These are phyloP conservation scores for Saturnispora hagleri DNA, from an alignment of 805 yeast genomes.

Conservation along the genomic window DNA sequence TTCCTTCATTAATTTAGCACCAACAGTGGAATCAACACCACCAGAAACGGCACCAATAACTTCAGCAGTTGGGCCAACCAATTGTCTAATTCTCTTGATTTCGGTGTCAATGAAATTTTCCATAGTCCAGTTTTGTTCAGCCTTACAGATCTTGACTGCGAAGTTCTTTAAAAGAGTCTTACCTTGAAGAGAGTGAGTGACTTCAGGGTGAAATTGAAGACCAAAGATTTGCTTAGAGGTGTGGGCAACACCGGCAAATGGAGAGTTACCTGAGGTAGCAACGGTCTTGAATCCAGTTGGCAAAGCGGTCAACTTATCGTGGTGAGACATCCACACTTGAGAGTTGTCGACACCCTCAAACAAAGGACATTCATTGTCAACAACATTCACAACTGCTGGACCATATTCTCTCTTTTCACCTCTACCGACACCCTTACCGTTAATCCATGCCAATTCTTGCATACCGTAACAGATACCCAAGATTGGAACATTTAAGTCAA, in stretches of 20 bases:
- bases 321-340: conserved; percentile 99
- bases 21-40: conserved; percentile 99
- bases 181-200: conserved; percentile 91
- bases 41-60: conserved; percentile 99
- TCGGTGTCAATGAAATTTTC: conserved; percentile 95
- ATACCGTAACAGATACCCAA: conserved; percentile 98
- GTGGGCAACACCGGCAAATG: conserved; percentile 87
- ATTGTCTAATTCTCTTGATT: conserved; percentile 78
- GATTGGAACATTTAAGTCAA: conserved; percentile 86
- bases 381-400: conserved; percentile 85
- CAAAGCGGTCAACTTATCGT: conserved; percentile 85
- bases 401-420: conserved; percentile 98
- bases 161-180: conserved; percentile 81
- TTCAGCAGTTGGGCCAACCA: conserved; percentile 96
- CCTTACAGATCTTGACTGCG: conserved; percentile 84
- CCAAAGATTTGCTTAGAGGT: conserved; percentile 71
- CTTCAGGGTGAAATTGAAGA: conserved; percentile 99
- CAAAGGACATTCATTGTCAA: conserved; percentile 56
- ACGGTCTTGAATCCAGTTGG: conserved; percentile 85
- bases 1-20: conserved; percentile 95
- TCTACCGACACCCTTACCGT: conserved; percentile 87
- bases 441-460: conserved; percentile 98
- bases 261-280: conserved; percentile 91
- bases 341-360: conserved; percentile 89
- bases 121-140: conserved; percentile 93